Percentiles rank a stretch among this genome's conserved stretches.
These are phyloP conservation scores for Byssochlamys sp. DNA, from an alignment of 2,329 filamentous ascomycete genomes.

Conservation along the genomic window DNA sequence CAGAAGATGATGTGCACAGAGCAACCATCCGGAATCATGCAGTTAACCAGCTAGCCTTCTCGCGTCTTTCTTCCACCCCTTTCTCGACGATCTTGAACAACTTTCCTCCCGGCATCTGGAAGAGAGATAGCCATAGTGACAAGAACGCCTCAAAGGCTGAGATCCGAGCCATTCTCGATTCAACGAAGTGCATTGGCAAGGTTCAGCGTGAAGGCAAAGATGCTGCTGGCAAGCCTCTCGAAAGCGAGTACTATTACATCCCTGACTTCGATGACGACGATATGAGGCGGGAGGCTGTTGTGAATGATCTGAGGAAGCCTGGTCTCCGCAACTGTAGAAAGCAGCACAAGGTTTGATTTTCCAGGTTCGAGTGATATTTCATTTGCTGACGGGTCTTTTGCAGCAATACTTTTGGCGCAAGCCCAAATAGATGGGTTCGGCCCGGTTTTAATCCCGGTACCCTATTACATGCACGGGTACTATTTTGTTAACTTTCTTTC, in stretches of 20 bases:
- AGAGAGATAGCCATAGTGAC: slow-evolving; percentile 40
- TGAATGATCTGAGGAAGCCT: slow-evolving; percentile 76
- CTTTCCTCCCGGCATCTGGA: slow-evolving; percentile 56
- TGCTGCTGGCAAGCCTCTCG: slow-evolving; percentile 80
- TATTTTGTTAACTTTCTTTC: neutral
- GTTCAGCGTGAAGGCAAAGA: slow-evolving; percentile 89
- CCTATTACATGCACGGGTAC: neutral
- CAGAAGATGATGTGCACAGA: slow-evolving; percentile 4
- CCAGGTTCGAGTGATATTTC: slow-evolving; percentile 1
- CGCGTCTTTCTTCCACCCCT: slow-evolving; percentile 80
- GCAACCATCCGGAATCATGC: slow-evolving; percentile 61
- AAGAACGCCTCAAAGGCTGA: slow-evolving; percentile 48
- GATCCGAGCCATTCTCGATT: slow-evolving; percentile 63
- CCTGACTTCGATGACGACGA: slow-evolving; percentile 76
- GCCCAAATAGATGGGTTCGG: slow-evolving; percentile 38
- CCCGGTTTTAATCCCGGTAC: neutral
- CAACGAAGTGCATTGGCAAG: slow-evolving; percentile 70
- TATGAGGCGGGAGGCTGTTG: slow-evolving; percentile 69
- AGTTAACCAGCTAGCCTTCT: slow-evolving; percentile 90
- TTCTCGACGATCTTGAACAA: slow-evolving; percentile 81
- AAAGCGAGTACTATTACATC: slow-evolving; percentile 96
- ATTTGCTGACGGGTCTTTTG: slow-evolving; percentile 2
- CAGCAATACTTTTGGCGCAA: slow-evolving; percentile 67
- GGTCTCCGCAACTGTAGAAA: slow-evolving; percentile 83
- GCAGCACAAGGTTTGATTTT: slow-evolving; percentile 75